Evolutionary conservation across 345 rosid genomes (phyloP).

Genomic region (Noccaea caerulescens): DNA sequence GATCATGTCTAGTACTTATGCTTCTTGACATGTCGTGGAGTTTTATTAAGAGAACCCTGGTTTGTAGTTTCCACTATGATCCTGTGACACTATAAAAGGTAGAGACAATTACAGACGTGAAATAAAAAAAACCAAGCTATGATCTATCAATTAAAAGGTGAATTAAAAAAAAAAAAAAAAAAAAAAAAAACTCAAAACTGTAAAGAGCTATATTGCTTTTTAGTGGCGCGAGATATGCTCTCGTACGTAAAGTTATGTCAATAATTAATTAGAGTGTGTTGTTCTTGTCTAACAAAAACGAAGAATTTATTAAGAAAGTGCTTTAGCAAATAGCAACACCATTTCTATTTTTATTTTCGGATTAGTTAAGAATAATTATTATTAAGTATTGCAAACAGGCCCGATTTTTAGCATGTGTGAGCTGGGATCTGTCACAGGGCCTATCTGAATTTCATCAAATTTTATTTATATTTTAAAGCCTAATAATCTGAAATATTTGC

Average conservation of each 20-base stretch:
- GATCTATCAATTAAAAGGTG: background rate
- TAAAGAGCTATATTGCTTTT: constrained; percentile 34
- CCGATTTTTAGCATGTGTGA: no score
- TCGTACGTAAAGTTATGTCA: constrained; percentile 24
- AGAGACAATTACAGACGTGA: constrained; percentile 5
- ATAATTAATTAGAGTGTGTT: background rate
- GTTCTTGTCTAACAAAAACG: background rate
- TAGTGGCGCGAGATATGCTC: constrained; percentile 41
- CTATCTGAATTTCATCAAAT: no score
- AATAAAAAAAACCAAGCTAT: constrained; percentile 8
- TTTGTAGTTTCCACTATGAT: background rate
- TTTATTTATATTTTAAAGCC: no score
- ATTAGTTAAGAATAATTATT: constrained; percentile 1
- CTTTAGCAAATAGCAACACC: background rate
- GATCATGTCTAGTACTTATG: constrained; percentile 11
- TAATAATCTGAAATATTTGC: no score
- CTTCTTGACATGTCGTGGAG: constrained; percentile 5
- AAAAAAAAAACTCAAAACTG: background rate
- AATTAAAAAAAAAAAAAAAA: background rate
- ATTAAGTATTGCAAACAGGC: constrained; percentile 2
- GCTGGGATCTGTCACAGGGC: no score
- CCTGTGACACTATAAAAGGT: background rate
- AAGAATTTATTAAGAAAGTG: constrained; percentile 16
- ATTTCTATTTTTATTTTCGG: background rate
- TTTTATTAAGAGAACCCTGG: background rate